Evolutionary conservation across 345 rosid species (phyloP).

Genomic region (Bruguiera sexangula): DNA sequence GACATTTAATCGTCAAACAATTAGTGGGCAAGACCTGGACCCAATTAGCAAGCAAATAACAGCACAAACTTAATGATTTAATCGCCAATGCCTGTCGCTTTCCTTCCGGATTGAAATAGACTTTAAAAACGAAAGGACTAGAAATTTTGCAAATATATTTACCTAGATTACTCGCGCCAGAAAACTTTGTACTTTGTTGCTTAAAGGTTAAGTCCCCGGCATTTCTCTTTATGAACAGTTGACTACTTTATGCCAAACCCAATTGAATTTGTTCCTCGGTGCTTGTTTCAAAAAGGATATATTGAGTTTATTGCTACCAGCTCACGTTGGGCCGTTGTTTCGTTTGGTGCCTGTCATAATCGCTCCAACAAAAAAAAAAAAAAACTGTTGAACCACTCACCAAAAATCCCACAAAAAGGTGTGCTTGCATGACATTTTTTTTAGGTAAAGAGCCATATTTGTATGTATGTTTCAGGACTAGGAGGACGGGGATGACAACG

Average conservation of each 20-base stretch:
- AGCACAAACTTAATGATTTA: background rate
- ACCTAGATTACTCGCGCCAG: no score
- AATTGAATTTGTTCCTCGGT: conserved; percentile 5
- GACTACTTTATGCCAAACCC: background rate
- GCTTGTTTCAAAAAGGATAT: no score
- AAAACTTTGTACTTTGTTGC: background rate
- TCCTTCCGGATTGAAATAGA: conserved; percentile 5
- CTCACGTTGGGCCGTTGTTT: background rate
- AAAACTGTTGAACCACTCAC: conserved; percentile 5
- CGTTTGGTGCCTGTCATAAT: conserved; percentile 19
- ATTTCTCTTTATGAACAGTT: background rate
- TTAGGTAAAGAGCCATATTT: background rate
- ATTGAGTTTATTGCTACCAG: background rate
- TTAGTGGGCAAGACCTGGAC: conserved; percentile 4
- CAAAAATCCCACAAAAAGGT: background rate
- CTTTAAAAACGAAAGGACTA: no score
- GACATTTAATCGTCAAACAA: background rate
- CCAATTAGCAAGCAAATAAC: conserved; percentile 2
- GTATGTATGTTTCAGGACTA: no score
- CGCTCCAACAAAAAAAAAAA: conserved; percentile 11
- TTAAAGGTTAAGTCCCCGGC: conserved; percentile 19
- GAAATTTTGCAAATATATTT: no score
- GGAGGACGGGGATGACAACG: no score
- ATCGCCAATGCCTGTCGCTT: background rate
- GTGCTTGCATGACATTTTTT: conserved; percentile 5